Evolutionary conservation across 495 filamentous ascomycete species (phyloP).

Genomic region (Penicillium psychrofluorescens): DNA sequence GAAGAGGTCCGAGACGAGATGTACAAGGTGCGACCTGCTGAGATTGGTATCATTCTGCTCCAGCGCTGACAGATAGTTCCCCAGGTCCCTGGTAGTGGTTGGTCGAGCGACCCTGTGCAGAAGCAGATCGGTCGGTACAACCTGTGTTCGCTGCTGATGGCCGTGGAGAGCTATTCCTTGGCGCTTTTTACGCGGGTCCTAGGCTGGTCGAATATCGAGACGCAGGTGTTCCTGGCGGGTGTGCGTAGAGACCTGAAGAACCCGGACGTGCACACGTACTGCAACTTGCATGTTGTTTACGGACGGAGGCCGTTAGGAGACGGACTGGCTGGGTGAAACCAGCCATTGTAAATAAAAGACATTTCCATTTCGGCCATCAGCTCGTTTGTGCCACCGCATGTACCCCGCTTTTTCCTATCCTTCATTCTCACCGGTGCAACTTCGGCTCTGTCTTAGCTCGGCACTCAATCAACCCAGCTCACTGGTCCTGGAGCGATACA

Average conservation of each 20-base stretch:
- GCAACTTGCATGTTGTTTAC: constrained; percentile 26
- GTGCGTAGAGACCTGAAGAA: constrained; percentile 47
- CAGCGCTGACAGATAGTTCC: no score
- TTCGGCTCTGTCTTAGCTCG: neutral
- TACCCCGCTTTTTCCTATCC: neutral
- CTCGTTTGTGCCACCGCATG: neutral
- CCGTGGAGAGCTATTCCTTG: constrained; percentile 34
- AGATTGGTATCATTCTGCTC: no score
- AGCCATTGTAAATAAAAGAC: neutral
- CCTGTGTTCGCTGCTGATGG: constrained; percentile 34
- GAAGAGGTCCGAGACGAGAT: constrained; percentile 29
- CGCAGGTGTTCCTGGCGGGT: constrained; percentile 46
- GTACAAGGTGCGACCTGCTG: constrained; percentile 29
- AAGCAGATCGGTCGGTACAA: constrained; percentile 40
- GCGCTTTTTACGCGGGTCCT: constrained; percentile 46
- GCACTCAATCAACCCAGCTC: neutral
- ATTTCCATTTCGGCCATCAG: neutral
- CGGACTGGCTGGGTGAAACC: constrained; percentile 2
- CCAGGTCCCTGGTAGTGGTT: constrained; percentile 32
- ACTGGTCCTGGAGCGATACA: neutral
- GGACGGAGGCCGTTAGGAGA: constrained; percentile 19
- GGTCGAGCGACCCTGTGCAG: constrained; percentile 36
- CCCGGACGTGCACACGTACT: constrained; percentile 41
- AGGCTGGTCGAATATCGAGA: constrained; percentile 49
- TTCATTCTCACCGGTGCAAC: neutral